phyloP scores from a whole-genome alignment of 495 filamentous ascomycete species.

The Neurospora tetrasperma region DNA sequence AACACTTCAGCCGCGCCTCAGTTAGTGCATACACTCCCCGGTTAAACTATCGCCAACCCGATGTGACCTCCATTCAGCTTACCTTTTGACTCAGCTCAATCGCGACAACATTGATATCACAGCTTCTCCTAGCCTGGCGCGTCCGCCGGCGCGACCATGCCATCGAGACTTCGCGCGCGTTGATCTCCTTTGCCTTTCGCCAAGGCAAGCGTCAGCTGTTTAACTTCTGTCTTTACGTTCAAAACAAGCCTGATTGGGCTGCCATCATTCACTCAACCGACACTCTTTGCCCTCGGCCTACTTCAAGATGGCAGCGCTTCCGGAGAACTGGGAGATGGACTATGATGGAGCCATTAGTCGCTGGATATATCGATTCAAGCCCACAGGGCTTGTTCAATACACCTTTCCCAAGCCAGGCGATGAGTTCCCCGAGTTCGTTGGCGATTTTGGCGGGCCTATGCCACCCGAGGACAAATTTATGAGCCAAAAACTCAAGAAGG shows the following conservation, averaged over 20 bases:
- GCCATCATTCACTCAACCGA: not conserved
- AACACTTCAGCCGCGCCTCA: too few relatives aligned
- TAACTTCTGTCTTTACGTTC: not conserved
- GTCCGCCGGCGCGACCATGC: not conserved
- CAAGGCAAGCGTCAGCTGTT: not conserved
- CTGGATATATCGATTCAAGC: slow-evolving; percentile 38
- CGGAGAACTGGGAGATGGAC: slow-evolving; percentile 38
- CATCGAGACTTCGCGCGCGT: not conserved
- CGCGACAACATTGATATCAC: not conserved
- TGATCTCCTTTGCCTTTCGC: not conserved
- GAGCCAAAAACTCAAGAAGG: slow-evolving; percentile 25
- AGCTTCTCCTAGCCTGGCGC: not conserved
- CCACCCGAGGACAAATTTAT: slow-evolving; percentile 27
- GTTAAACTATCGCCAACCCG: too few relatives aligned
- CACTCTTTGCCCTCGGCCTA: not conserved
- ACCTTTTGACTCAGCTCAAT: not conserved
- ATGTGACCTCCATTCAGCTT: not conserved
- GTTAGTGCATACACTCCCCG: too few relatives aligned
- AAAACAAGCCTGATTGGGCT: not conserved
- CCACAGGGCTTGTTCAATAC: slow-evolving; percentile 37
- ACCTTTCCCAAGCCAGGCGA: slow-evolving; percentile 40
- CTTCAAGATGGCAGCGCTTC: slow-evolving; percentile 26
- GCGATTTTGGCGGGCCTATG: slow-evolving; percentile 23
- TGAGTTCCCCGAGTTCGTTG: slow-evolving; percentile 37
- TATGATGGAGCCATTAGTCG: slow-evolving; percentile 32